Evolutionary conservation across 768 basidiomycete species (phyloP), one percentile per base, ranked within the genome.

Genomic region (Russula sp.): DNA sequence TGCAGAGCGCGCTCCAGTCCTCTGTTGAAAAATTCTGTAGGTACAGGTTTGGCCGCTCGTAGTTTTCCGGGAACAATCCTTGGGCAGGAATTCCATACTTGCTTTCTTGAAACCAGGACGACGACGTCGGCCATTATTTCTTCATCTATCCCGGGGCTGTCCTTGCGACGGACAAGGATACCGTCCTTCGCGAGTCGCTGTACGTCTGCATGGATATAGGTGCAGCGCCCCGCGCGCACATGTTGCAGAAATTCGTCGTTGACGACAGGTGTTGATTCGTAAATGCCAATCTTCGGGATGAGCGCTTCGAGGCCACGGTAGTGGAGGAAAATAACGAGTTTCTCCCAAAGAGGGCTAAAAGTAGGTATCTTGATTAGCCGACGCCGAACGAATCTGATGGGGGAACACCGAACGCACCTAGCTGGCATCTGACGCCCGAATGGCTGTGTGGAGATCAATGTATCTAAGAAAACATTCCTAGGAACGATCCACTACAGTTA

Each of bases 361-460:
- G 18, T 34, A 34, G 16, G 9, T 39, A 58, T 50, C 37, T 27
- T 39, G 22, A 27, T 49, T 8, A 27, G 10, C 47, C 6, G 13
- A 27, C 7, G 2, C 11, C 10, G 47, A 7, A 20, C 1, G 6
- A 53, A 31, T 8, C 32, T 52, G 34, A 20, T n/a, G 44, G 45
- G 39, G 16, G 31, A 42, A 45, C 3, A 14, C 32, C 6, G 35
- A 35, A 40, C 10, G 34, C 35, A 78, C 77, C 78, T 80, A 35
- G 80, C 69, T 8, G 80, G 79, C 77, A 81, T 82, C 68, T 83
- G 74, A 7, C 78, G 72, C 5, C 82, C 82, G 65, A 82, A 82
- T 0, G 82, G 81, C 67, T 83, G 81, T 34, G 76, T 74, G 2
- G 80, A 75, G 48, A 84, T 74, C 39, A 76, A 63, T 2, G 77